Conservation (phyloP, 805 yeast genomes). For the Lachancea nothofagi region DNA sequence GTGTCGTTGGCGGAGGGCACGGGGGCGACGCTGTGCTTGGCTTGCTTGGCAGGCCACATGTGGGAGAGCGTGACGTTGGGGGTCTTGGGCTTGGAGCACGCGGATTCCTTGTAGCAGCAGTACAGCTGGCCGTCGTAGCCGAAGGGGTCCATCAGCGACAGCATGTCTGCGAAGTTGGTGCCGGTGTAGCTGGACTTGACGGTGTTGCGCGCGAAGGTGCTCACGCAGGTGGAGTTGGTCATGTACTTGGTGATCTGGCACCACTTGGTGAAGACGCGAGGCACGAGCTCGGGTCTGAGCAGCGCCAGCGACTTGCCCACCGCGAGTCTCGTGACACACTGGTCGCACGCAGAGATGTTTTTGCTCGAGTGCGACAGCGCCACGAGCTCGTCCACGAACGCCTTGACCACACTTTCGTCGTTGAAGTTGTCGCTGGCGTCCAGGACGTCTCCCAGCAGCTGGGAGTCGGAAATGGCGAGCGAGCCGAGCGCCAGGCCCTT, state of each 20-base stretch:
- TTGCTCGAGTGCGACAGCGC: slow-evolving; percentile 10
- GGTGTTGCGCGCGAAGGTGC: slow-evolving; percentile 36
- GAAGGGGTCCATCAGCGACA: slow-evolving; percentile 46
- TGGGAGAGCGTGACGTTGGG: slow-evolving; percentile 42
- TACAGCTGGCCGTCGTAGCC: slow-evolving; percentile 55
- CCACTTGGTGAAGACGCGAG: slow-evolving; percentile 40
- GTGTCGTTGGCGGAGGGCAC: slow-evolving; percentile 41
- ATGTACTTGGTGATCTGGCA: slow-evolving; percentile 34
- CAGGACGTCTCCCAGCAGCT: not conserved
- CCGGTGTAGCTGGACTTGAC: slow-evolving; percentile 36
- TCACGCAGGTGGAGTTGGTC: slow-evolving; percentile 26
- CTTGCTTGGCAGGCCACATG: slow-evolving; percentile 43
- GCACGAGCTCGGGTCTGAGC: slow-evolving; percentile 38
- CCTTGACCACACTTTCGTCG: slow-evolving; percentile 5
- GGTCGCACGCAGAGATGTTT: slow-evolving; percentile 25
- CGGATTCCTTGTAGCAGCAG: slow-evolving; percentile 46
- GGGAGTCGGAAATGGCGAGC: slow-evolving; percentile 3
- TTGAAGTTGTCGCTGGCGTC: not conserved
- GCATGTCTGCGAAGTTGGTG: slow-evolving; percentile 46
- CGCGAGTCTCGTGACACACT: slow-evolving; percentile 34
- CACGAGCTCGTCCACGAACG: slow-evolving; percentile 7
- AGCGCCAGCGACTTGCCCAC: slow-evolving; percentile 37
- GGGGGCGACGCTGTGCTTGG: slow-evolving; percentile 40
- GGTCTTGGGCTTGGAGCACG: slow-evolving; percentile 50
- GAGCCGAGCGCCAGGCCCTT: slow-evolving; percentile 1